Evolutionary conservation across 2,329 filamentous ascomycete species (phyloP).

Genomic region (Dothideomycetidae sp.): DNA sequence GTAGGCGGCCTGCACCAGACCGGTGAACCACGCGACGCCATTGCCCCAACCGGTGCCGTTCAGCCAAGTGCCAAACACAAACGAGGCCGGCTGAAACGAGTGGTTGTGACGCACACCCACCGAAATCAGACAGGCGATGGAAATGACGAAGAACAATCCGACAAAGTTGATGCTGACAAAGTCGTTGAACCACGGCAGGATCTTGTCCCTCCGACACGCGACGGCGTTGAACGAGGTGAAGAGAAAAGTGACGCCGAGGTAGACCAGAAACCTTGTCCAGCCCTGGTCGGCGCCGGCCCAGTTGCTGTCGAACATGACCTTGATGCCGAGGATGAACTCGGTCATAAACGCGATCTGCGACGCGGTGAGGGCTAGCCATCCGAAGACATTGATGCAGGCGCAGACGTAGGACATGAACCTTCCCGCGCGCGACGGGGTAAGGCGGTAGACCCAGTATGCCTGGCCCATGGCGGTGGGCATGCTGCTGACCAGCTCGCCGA

Average conservation of each 20-base stretch:
- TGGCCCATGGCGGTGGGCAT: constrained; percentile 49
- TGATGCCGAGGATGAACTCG: constrained; percentile 43
- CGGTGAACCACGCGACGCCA: constrained; percentile 30
- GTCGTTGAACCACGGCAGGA: constrained; percentile 41
- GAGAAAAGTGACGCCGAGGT: constrained; percentile 34
- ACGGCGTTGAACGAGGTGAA: constrained; percentile 39
- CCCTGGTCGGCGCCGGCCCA: constrained; percentile 33
- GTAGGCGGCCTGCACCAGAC: constrained; percentile 14
- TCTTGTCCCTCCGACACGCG: constrained; percentile 35
- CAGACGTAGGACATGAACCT: constrained; percentile 42
- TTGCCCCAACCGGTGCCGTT: constrained; percentile 29
- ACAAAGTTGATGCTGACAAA: constrained; percentile 41
- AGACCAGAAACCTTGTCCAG: constrained; percentile 43
- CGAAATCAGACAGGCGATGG: constrained; percentile 37
- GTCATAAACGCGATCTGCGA: constrained; percentile 45
- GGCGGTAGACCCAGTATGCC: constrained; percentile 41
- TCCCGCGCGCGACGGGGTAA: constrained; percentile 28
- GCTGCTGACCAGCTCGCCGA: constrained; percentile 42
- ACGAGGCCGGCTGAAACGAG: constrained; percentile 22
- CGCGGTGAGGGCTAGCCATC: constrained; percentile 44
- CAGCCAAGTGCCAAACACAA: constrained; percentile 34
- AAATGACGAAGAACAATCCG: constrained; percentile 38
- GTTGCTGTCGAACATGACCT: constrained; percentile 36
- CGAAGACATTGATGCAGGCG: constrained; percentile 47
- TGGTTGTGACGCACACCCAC: constrained; percentile 32